Evolutionary conservation across 805 yeast genomes (phyloP).

Genomic region (Starmerella potacharoeniae): DNA sequence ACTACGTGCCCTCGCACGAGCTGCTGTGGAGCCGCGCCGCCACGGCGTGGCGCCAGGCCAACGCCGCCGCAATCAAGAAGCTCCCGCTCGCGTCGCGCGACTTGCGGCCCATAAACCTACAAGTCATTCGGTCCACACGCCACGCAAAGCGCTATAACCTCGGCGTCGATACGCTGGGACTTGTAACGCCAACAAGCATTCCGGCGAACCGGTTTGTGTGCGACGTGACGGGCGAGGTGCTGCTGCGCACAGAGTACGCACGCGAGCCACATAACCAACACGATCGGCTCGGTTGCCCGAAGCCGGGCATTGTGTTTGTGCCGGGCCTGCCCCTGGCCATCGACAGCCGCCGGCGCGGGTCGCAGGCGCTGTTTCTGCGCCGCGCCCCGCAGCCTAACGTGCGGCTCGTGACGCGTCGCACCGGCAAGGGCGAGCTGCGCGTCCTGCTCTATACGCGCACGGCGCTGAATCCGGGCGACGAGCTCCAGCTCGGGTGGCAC

Average conservation of each 20-base stretch:
- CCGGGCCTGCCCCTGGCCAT: conserved; percentile 53
- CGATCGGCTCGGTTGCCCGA: conserved; percentile 56
- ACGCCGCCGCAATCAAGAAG: background rate
- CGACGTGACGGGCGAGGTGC: conserved; percentile 66
- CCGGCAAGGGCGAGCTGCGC: conserved; percentile 31
- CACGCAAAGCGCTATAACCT: conserved; percentile 3
- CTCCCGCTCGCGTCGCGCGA: conserved; percentile 4
- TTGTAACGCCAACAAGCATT: conserved; percentile 48
- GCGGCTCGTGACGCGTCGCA: conserved; percentile 40
- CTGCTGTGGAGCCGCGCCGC: background rate
- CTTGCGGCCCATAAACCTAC: background rate
- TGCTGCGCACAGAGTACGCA: conserved; percentile 51
- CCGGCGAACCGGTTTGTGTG: conserved; percentile 38
- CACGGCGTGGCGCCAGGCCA: background rate
- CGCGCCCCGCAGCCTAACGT: conserved; percentile 71
- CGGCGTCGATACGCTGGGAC: conserved; percentile 25
- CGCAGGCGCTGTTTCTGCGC: conserved; percentile 60
- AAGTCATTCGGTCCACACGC: background rate
- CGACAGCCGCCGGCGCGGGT: conserved; percentile 74
- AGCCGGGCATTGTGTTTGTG: conserved; percentile 43
- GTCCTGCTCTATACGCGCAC: conserved; percentile 48
- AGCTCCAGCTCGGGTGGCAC: conserved; percentile 72
- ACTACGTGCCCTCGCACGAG: background rate
- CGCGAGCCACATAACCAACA: conserved; percentile 66
- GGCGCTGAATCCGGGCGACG: conserved; percentile 53